These are phyloP conservation scores for Osmozyma mogii DNA, from an alignment of 805 yeast species.

Conservation along the genomic window DNA sequence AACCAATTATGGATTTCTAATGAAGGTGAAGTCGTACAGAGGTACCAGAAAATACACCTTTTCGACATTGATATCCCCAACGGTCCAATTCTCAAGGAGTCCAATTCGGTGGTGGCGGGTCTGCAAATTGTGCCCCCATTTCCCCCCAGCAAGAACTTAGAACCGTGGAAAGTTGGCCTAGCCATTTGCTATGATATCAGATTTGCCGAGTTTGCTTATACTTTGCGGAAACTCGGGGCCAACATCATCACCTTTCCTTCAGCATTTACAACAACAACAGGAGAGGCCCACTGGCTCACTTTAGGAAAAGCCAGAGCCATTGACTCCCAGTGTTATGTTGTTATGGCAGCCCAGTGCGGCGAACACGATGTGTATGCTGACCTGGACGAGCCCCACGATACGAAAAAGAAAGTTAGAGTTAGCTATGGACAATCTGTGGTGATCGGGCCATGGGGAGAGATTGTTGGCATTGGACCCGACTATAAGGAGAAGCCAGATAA, in stretches of 20 bases:
- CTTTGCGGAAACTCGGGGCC: conserved; percentile 59
- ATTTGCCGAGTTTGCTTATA: conserved; percentile 72
- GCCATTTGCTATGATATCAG: conserved; percentile 84
- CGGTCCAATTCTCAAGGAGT: conserved; percentile 77
- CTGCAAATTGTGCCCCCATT: conserved; percentile 27
- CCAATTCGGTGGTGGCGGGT: conserved; percentile 80
- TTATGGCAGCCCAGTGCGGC: conserved; percentile 88
- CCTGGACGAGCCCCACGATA: conserved; percentile 13
- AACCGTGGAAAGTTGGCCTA: conserved; percentile 43
- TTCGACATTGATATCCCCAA: conserved; percentile 80
- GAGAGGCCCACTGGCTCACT: conserved; percentile 82
- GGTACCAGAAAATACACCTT: conserved; percentile 81
- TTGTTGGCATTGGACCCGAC: conserved; percentile 44
- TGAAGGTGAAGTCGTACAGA: conserved; percentile 54
- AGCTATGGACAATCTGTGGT: conserved; percentile 85
- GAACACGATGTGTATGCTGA: conserved; percentile 50
- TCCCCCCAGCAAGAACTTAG: conserved; percentile 2
- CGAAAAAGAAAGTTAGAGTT: conserved; percentile 36
- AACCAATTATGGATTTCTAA: conserved; percentile 64
- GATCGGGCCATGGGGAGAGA: conserved; percentile 88
- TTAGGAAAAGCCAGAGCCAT: conserved; percentile 80
- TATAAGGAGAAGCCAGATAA: conserved; percentile 20
- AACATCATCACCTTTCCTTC: conserved; percentile 76
- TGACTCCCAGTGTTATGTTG: conserved; percentile 78
- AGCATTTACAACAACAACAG: conserved; percentile 89